Base-by-base conservation (phyloP, 768 basidiomycete species). In the Trametes cingulata region DNA sequence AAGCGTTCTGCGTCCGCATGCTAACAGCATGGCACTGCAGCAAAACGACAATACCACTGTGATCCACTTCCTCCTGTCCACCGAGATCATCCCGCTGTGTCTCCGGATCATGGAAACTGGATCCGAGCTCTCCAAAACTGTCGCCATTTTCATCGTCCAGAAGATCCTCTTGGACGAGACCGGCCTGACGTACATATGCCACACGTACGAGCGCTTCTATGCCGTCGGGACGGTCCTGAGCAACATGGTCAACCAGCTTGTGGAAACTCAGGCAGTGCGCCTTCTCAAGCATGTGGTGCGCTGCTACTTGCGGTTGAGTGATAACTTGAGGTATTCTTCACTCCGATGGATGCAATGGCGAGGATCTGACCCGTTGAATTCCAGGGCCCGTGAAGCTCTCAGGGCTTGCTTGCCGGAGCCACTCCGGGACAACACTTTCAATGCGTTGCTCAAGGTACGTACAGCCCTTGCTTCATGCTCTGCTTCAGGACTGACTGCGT, bases 21-120 rank as follows among this genome's bases (percentile, higher is more conserved):
- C 47, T 35, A 10, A 46, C 6, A 6, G 12, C 42, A 22, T 24
- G 52, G 49, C 20, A 53, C 46, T 48, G 14, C 49, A 97, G 93
- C 96, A 98, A 93, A 98, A 98, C 72, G 97, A 99, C 76, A 99
- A 99, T 76, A 94, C 88, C 69, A 90, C 96, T 56, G 97, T 99
- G 66, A 98, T 99, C 74, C 96, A 98, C 77, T 99, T 99, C 81
- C 83, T 99, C 42, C 85, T 99, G 45, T 97, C 95, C 4, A 99
- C 97, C 54, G 97, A 99, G 80, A 99, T 99, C 73, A 99, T 99
- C 71, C 97, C 97, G 36, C 89, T 99, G 64, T 99, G 97, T 73
- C 85, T 99, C 51, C 90, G 97, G 52, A 99, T 99, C 74, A 99
- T 99, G 97, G 97, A 99, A 75, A 98, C 97, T 3, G 97, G 97